phyloP scores from a whole-genome alignment of 2,329 filamentous ascomycete genomes.

The Fusarium sp. region DNA sequence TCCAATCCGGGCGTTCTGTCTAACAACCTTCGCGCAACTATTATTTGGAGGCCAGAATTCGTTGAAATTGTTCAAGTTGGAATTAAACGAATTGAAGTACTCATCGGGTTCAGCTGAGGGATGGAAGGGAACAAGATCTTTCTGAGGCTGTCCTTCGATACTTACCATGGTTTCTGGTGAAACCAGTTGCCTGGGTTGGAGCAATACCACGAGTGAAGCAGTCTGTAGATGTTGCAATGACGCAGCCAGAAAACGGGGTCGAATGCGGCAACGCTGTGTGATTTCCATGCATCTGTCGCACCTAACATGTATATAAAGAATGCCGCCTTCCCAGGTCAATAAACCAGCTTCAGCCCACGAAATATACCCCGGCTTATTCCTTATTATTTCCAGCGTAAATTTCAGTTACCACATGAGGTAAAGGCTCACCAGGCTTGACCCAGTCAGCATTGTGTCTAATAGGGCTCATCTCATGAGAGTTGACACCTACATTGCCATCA shows the following conservation, averaged over 20 bases:
- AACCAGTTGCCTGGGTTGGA: background rate
- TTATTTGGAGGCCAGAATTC: background rate
- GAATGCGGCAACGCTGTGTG: background rate
- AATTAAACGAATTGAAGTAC: too few relatives aligned
- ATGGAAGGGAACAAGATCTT: too few relatives aligned
- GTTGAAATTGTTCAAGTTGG: too few relatives aligned
- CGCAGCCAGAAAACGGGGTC: background rate
- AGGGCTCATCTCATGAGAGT: background rate
- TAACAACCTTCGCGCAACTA: background rate
- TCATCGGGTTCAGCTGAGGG: too few relatives aligned
- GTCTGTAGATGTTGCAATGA: background rate
- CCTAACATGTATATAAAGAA: background rate
- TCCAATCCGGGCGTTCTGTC: background rate
- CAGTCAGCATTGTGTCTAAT: background rate
- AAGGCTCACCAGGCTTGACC: background rate
- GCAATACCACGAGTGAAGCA: background rate
- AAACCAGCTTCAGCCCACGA: background rate
- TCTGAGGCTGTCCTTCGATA: too few relatives aligned
- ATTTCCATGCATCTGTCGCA: background rate
- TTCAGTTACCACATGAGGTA: background rate
- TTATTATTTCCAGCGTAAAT: background rate
- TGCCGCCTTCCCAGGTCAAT: fast-evolving
- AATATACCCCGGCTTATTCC: background rate
- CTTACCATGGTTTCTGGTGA: background rate
- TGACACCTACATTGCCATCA: background rate